phyloP scores from a whole-genome alignment of 768 basidiomycete genomes.

The Tylopilus felleus region DNA sequence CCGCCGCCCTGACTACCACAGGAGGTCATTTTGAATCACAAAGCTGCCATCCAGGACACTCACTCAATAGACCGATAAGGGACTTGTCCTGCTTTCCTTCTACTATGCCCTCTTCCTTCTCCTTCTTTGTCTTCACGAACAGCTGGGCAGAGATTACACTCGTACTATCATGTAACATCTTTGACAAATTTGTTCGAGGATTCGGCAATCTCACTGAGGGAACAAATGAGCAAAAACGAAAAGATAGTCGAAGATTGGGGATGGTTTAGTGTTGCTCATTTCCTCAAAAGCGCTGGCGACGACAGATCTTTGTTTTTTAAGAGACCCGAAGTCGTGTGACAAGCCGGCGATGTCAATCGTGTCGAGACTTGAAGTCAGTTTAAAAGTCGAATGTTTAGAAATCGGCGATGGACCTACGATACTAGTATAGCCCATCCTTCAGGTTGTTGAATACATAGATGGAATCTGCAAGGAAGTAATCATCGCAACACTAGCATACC shows the following conservation, averaged over 20 bases:
- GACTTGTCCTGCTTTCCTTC: constrained; percentile 34
- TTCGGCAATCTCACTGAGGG: constrained; percentile 35
- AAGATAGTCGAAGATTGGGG: constrained; percentile 17
- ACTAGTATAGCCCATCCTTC: constrained; percentile 47
- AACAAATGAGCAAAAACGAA: constrained; percentile 30
- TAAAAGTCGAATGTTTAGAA: background rate
- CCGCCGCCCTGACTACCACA: constrained; percentile 38
- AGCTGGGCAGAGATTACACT: constrained; percentile 33
- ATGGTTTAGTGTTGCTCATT: constrained; percentile 22
- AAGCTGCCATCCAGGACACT: constrained; percentile 2
- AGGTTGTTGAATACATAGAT: no score
- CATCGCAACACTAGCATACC: constrained; percentile 31
- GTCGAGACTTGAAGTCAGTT: constrained; percentile 33
- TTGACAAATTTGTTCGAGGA: constrained; percentile 22
- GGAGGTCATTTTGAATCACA: background rate
- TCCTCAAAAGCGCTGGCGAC: constrained; percentile 20
- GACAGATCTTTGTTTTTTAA: constrained; percentile 29
- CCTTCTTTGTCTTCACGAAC: constrained; percentile 32
- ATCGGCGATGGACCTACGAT: constrained; percentile 31
- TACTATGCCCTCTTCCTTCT: constrained; percentile 26
- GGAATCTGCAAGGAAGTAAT: background rate
- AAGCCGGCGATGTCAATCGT: constrained; percentile 44
- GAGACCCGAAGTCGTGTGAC: constrained; percentile 43
- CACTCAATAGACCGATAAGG: constrained; percentile 38
- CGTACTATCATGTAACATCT: constrained; percentile 29